A percentile compares a stretch with the other conserved stretches of the same genome.
Conservation (phyloP, 768 basidiomycete genomes). For the Boletus eberwhitei region DNA sequence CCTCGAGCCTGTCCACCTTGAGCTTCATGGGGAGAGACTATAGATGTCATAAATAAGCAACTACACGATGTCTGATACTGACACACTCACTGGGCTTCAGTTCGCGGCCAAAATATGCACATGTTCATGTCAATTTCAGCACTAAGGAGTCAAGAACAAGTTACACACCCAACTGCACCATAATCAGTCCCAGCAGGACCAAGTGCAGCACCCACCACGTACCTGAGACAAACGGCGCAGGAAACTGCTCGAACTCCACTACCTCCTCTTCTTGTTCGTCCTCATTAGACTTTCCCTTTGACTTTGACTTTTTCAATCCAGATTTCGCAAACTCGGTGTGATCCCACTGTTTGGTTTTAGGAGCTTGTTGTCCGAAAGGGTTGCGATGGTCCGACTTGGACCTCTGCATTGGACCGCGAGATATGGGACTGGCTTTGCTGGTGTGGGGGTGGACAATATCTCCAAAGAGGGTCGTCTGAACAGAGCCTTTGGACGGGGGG, state of each 20-base stretch:
- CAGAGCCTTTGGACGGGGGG: conserved; percentile 34
- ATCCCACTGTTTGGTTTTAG: conserved; percentile 86
- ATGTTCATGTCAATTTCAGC: conserved; percentile 3
- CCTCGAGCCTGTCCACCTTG: conserved; percentile 69
- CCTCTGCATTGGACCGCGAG: conserved; percentile 38
- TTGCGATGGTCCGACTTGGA: conserved; percentile 40
- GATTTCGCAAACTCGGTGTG: conserved; percentile 83
- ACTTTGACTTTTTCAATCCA: conserved; percentile 55
- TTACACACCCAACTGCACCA: conserved; percentile 52
- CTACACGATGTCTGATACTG: too few relatives aligned
- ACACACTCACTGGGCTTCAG: conserved; percentile 30
- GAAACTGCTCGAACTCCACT: conserved; percentile 79
- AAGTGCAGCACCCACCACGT: conserved; percentile 27
- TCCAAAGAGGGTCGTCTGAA: conserved; percentile 70
- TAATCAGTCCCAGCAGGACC: conserved; percentile 8
- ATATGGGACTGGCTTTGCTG: conserved; percentile 24
- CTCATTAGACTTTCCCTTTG: conserved; percentile 53
- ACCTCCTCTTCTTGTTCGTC: conserved; percentile 57
- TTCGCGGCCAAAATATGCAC: not conserved
- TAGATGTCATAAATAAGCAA: not conserved
- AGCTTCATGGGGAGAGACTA: conserved; percentile 79
- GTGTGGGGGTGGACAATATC: conserved; percentile 40
- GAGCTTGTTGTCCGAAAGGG: conserved; percentile 52
- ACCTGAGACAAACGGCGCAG: conserved; percentile 73
- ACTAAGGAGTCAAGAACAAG: not conserved